These are phyloP conservation scores for Boletus vermiculosoides DNA, from an alignment of 768 basidiomycete genomes.

Conservation along the genomic window DNA sequence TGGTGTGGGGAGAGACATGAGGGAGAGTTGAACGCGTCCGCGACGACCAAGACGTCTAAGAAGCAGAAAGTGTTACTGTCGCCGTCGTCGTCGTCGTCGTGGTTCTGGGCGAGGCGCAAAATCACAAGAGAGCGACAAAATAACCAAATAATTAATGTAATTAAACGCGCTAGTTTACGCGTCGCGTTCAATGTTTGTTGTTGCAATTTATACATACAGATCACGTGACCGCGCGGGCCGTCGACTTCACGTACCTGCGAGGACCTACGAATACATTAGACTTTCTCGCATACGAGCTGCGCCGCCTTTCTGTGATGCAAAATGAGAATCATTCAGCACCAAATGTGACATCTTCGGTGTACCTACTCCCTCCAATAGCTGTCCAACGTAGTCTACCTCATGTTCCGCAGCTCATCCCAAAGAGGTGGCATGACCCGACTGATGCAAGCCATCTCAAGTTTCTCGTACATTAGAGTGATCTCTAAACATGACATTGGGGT, in stretches of 20 bases:
- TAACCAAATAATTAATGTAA: slow-evolving; percentile 29
- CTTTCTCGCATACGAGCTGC: no score
- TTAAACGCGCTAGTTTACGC: slow-evolving; percentile 43
- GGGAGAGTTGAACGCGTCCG: slow-evolving; percentile 4
- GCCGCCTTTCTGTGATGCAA: no score
- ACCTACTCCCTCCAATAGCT: no score
- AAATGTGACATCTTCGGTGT: no score
- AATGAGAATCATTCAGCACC: no score
- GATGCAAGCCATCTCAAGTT: no score
- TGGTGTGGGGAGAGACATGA: slow-evolving; percentile 58
- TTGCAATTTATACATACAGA: slow-evolving; percentile 9
- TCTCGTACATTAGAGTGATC: no score
- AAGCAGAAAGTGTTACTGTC: slow-evolving; percentile 1
- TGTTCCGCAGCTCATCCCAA: neutral
- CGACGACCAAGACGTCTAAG: slow-evolving; percentile 1
- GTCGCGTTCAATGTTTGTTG: slow-evolving; percentile 41
- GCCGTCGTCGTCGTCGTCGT: slow-evolving; percentile 30
- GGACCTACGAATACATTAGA: no score
- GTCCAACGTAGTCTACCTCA: neutral
- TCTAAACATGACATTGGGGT: no score
- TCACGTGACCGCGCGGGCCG: slow-evolving; percentile 15
- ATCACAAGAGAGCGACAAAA: slow-evolving; percentile 18
- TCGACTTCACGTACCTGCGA: no score
- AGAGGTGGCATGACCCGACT: no score
- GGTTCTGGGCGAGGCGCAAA: slow-evolving; percentile 7